These are phyloP conservation scores for Tylopilus felleus DNA, from an alignment of 768 basidiomycete species.

Conservation along the genomic window DNA sequence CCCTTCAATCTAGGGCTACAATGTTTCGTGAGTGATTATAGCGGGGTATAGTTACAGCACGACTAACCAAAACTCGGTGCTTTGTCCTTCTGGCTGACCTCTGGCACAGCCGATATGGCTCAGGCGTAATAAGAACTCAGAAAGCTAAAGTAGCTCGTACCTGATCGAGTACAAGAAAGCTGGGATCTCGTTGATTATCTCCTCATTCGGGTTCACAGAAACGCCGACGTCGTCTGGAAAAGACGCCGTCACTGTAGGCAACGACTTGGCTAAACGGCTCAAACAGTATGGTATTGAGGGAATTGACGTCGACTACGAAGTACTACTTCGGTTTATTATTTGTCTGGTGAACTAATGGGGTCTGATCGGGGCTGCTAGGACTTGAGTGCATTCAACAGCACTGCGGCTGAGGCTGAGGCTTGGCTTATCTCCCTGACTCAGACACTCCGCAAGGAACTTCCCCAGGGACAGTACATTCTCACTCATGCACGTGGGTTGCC, in stretches of 20 bases:
- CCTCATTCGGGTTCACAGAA: constrained; percentile 42
- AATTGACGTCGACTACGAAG: constrained; percentile 52
- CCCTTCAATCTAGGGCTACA: constrained; percentile 26
- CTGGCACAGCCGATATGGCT: constrained; percentile 44
- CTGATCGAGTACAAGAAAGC: constrained; percentile 48
- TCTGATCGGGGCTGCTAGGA: constrained; percentile 14
- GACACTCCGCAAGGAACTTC: constrained; percentile 29
- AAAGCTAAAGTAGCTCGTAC: constrained; percentile 36
- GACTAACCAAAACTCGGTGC: constrained; percentile 19
- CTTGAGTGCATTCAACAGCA: constrained; percentile 36
- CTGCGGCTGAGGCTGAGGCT: constrained; percentile 16
- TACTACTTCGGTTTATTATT: not conserved
- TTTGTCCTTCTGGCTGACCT: constrained; percentile 40
- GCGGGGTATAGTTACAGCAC: not conserved
- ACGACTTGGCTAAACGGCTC: constrained; percentile 43
- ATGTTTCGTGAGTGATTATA: constrained; percentile 27
- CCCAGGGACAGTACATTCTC: constrained; percentile 29
- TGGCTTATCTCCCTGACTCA: constrained; percentile 33
- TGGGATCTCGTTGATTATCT: constrained; percentile 55
- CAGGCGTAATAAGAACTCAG: constrained; percentile 37
- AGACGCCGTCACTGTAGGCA: constrained; percentile 37
- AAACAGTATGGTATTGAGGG: constrained; percentile 45
- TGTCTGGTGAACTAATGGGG: not conserved
- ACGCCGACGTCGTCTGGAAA: constrained; percentile 38
- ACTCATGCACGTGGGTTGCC: constrained; percentile 33